These are phyloP conservation scores for Epichloe elymi DNA, from an alignment of 2,329 filamentous ascomycete genomes.

Conservation along the genomic window DNA sequence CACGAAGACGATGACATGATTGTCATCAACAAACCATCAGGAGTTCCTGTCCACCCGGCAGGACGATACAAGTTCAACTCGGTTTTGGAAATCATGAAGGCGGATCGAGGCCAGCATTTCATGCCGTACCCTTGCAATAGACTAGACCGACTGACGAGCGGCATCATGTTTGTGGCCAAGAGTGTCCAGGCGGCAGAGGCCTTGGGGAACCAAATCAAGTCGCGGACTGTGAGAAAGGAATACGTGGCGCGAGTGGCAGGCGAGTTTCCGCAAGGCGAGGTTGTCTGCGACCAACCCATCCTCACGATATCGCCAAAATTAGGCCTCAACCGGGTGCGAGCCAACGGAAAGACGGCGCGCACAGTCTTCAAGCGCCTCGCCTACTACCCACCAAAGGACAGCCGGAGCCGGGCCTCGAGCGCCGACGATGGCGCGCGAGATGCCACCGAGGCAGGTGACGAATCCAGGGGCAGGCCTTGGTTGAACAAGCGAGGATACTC, in stretches of 20 bases:
- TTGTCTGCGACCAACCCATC: constrained; percentile 88
- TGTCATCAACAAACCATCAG: constrained; percentile 92
- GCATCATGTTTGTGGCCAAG: constrained; percentile 97
- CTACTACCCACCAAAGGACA: constrained; percentile 58
- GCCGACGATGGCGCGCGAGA: constrained; percentile 8
- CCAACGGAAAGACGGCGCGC: constrained; percentile 76
- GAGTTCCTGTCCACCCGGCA: constrained; percentile 88
- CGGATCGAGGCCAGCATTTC: constrained; percentile 48
- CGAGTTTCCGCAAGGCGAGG: constrained; percentile 78
- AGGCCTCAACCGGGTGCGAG: constrained; percentile 84
- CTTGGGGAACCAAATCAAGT: constrained; percentile 63
- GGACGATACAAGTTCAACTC: constrained; percentile 95
- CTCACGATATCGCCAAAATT: constrained; percentile 90
- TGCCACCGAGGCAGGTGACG: constrained; percentile 6
- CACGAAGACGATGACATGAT: constrained; percentile 90
- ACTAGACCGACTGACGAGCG: constrained; percentile 86
- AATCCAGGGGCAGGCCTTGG: constrained; percentile 23
- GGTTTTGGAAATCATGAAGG: constrained; percentile 82
- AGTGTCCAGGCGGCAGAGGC: constrained; percentile 64
- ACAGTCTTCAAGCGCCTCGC: constrained; percentile 87
- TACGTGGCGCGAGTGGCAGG: constrained; percentile 88
- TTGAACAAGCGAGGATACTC: constrained; percentile 67
- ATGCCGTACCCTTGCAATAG: constrained; percentile 67
- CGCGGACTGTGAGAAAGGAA: constrained; percentile 80
- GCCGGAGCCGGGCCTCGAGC: constrained; percentile 4